Base-by-base conservation (phyloP, 2,329 filamentous ascomycete genomes). In the Verticillium klebahnii region DNA sequence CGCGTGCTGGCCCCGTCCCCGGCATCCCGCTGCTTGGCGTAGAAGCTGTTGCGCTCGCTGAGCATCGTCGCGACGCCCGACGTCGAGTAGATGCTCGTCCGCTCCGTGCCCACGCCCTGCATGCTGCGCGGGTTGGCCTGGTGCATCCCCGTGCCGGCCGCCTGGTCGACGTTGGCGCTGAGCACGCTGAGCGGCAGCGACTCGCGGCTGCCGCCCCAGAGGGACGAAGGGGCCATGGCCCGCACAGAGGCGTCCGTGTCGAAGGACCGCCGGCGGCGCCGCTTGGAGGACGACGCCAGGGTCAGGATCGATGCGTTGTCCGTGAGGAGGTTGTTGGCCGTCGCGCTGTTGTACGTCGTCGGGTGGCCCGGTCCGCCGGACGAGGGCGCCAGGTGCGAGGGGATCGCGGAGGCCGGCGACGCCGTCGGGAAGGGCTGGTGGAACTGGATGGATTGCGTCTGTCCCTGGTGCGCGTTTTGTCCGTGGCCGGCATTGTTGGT, bases 261-360 rank as follows among this genome's bases (percentile, higher is more conserved):
- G 75, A 94, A 87, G 34, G 90, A 93, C 63, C 91, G 85, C 57
- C 91, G 85, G 39, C 92, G 87, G 32, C 88, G 85, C 40, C 89
- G 86, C 76, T 94, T 92, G 66, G 89, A 92, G 0, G 90, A 93
- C 4, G 91, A 94, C 2, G 92, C 92, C 15, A 96, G 81, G 0
- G 92, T 96, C 63, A 96, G 77, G 67, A 96, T 93, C 31, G 91
- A 94, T 25, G 92, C 92, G 71, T 96, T 92, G 73, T 96, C 92
- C 1, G 90, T 92, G 37, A 94, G 79, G 6, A 94, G 82, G 69
- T 91, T 92, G 75, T 93, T 93, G 59, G 91, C 91, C 0, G 90
- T 94, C 1, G 90, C 90, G n/a, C 84, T 85, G 58, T 82, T 85
- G 73, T 94, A 94, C 0, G 90, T 93, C 5, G 87, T 85, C 2